Evolutionary conservation across 306 rosid genomes (phyloP).

Genomic region (Malus asiatica): DNA sequence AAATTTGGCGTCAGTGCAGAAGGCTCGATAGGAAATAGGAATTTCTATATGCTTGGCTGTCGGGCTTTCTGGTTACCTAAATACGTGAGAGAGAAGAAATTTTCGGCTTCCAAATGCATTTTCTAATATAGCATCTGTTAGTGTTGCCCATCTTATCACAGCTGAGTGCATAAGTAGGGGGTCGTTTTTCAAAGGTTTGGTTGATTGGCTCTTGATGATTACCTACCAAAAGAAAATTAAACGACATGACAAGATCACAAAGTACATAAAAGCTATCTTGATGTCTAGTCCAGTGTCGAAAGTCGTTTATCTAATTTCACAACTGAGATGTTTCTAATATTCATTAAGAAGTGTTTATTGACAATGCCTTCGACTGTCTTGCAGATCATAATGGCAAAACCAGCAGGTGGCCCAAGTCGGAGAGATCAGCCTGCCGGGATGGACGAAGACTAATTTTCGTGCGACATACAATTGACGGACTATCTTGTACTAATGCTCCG

Average conservation of each 20-base stretch:
- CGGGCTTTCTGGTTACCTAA: neutral
- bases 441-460: constrained; percentile 59
- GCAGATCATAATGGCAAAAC: constrained; percentile 82
- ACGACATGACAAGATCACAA: neutral
- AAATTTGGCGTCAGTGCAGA: neutral
- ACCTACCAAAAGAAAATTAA: neutral
- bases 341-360: neutral
- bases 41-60: neutral
- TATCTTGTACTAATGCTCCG: constrained; percentile 8
- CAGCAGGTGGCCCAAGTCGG: constrained; percentile 83
- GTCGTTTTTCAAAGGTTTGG: neutral
- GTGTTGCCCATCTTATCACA: neutral
- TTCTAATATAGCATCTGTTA: neutral
- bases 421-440: constrained; percentile 56
- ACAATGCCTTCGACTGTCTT: neutral
- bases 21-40: neutral
- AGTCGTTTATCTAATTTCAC: neutral
- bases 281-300: neutral
- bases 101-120: neutral
- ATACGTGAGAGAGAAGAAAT: neutral
- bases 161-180: neutral
- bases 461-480: neutral
- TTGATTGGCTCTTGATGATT: neutral
- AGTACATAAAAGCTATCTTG: neutral
- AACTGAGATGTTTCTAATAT: neutral